Evolutionary conservation across 805 yeast species (phyloP).

Genomic region (Isabelozyma heimii): DNA sequence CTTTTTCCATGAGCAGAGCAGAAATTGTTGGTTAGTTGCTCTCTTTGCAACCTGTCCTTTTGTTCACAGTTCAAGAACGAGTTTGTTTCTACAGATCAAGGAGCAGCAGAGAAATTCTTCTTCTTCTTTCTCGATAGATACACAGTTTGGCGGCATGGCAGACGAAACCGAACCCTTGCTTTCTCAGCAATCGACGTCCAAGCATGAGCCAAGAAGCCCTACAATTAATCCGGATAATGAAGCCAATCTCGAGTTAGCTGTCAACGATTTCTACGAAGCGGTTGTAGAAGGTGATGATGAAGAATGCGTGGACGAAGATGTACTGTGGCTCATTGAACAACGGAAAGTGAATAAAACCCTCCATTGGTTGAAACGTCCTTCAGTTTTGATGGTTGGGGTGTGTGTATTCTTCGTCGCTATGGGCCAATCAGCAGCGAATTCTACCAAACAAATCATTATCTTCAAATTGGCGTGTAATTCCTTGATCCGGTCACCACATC

Average conservation of each 20-base stretch:
- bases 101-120: too few relatives aligned
- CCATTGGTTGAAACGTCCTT: conserved; percentile 59
- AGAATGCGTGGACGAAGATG: conserved; percentile 37
- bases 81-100: too few relatives aligned
- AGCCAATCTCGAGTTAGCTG: not conserved
- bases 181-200: not conserved
- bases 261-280: conserved; percentile 31
- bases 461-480: conserved; percentile 28
- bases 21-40: too few relatives aligned
- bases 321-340: conserved; percentile 49
- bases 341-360: conserved; percentile 39
- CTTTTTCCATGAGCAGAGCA: too few relatives aligned
- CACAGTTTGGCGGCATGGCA: not conserved
- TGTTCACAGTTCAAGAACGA: too few relatives aligned
- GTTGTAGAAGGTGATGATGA: conserved; percentile 31
- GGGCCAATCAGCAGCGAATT: conserved; percentile 33
- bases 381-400: conserved; percentile 47
- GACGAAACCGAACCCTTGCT: not conserved
- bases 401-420: conserved; percentile 43
- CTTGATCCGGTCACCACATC: conserved; percentile 9
- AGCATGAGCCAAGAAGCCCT: not conserved
- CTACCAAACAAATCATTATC: conserved; percentile 39
- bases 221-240: not conserved
- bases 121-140: too few relatives aligned
- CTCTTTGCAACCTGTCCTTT: too few relatives aligned